phyloP scores from a whole-genome alignment of 2,329 filamentous ascomycete species.

The Microsporum ferrugineum region DNA sequence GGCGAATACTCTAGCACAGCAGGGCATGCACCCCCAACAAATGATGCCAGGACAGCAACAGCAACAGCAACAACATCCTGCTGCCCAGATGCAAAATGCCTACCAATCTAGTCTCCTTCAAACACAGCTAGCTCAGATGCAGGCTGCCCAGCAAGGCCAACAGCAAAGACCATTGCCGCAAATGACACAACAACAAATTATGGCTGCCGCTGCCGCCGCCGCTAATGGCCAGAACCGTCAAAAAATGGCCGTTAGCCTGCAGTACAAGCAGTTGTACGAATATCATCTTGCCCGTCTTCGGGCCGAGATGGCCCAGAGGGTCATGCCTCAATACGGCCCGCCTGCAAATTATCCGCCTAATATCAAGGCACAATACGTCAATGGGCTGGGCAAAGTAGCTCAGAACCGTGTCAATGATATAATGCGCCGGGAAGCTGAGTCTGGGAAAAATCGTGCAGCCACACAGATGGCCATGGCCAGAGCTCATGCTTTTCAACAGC shows the following conservation, averaged over 20 bases:
- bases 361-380: conserved; percentile 26
- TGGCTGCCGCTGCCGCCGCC: conserved; percentile 28
- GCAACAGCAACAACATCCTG: conserved; percentile 21
- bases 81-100: conserved; percentile 22
- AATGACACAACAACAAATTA: conserved; percentile 29
- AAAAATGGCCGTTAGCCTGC: conserved; percentile 4
- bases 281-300: conserved; percentile 26
- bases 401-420: conserved; percentile 29
- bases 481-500: conserved; percentile 27
- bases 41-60: conserved; percentile 21
- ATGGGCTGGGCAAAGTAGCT: conserved; percentile 28
- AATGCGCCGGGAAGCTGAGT: conserved; percentile 29
- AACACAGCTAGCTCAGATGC: conserved; percentile 25
- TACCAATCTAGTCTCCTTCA: conserved; percentile 31
- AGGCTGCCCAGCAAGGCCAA: conserved; percentile 16
- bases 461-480: conserved; percentile 22
- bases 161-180: conserved; percentile 21
- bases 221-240: conserved; percentile 12
- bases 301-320: conserved; percentile 28
- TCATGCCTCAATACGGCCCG: conserved; percentile 29
- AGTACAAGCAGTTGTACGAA: conserved; percentile 29
- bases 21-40: conserved; percentile 16
- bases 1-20: conserved; percentile 11
- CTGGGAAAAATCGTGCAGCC: conserved; percentile 23
- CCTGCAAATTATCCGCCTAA: conserved; percentile 30